Base-by-base conservation (phyloP, 352 stramenopile species). In the Phytophthora macrochlamydospora region DNA sequence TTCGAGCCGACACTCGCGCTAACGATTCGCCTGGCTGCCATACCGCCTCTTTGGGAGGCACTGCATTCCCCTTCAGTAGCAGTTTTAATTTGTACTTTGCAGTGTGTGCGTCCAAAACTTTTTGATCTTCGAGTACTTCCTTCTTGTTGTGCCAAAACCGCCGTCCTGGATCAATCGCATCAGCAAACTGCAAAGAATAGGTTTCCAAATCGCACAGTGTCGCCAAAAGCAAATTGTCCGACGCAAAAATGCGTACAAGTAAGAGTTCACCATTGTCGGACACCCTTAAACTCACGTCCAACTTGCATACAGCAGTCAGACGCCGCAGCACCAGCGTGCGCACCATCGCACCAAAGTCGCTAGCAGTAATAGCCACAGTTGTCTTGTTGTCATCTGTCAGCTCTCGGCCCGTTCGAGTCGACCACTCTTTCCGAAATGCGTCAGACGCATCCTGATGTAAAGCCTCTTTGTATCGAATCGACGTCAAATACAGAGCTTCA, bases 181-280 rank as follows among this genome's bases (percentile, higher is more conserved):
- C 79, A 0, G 79, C 71, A 29, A 90, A 71, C 49, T 90, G 73
- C 3, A 92, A 65, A 28, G 74, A 67, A 65, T 91, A 87, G 4
- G 63, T 58, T 14, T 80, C 69, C 1, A 55, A 70, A 14, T 88
- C 77, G 33, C 79, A 89, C 11, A 89, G 50, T n/a, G 79, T 74
- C 14, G 74, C 69, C 53, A 91, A 76, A 8, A 91, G 67, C n/a
- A 89, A 65, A 51, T 88, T 89, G 56, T 90, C 81, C 0, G 81
- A 84, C 11, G 81, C 83, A 31, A 75, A 81, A 49, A 92, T 59
- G 32, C 78, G 79, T n/a, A 75, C 66, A 18, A 85, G 68, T 2
- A 90, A 42, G n/a, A 64, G 46, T 42, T 70, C 65, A 14, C 81
- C 84, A 18, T 90, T 72, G 4, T 66, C 58, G 5, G 79, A 81